phyloP scores from a whole-genome alignment of 805 yeast genomes.

The Wickerhamomyces canadensis region DNA sequence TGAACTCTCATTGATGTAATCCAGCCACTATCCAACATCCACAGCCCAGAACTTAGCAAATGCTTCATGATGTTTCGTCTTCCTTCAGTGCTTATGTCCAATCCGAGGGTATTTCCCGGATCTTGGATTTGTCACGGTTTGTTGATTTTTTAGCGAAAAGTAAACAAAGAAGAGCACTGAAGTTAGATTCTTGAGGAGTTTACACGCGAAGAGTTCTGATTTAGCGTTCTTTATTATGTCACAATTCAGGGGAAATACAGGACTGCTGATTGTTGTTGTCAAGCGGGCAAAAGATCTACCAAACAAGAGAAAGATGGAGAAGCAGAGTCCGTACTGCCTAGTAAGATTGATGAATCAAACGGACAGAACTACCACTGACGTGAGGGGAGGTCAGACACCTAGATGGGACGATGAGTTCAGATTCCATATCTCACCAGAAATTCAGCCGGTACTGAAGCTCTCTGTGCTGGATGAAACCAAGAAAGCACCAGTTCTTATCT shows the following conservation, averaged over 20 bases:
- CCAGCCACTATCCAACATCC: too few species aligned
- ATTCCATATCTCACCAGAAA: constrained; percentile 58
- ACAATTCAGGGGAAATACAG: constrained; percentile 30
- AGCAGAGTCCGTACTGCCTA: constrained; percentile 89
- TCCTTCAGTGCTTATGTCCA: too few species aligned
- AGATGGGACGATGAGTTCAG: constrained; percentile 75
- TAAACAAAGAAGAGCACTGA: constrained; percentile 1
- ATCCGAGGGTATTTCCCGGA: too few species aligned
- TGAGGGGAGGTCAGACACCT: constrained; percentile 93
- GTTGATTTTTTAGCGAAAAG: constrained; percentile 8
- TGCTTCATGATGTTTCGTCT: too few species aligned
- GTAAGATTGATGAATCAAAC: constrained; percentile 78
- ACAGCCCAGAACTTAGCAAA: too few species aligned
- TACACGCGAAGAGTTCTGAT: too few species aligned
- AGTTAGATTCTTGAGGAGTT: too few species aligned
- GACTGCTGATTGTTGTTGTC: constrained; percentile 68
- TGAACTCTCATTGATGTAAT: not conserved
- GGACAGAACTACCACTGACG: constrained; percentile 68
- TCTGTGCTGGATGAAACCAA: constrained; percentile 83
- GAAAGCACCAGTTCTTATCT: constrained; percentile 80
- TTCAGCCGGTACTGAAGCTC: constrained; percentile 58
- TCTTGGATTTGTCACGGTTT: too few species aligned
- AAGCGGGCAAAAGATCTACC: constrained; percentile 82
- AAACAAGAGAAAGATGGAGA: constrained; percentile 79
- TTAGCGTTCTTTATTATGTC: constrained; percentile 19